These are phyloP conservation scores for Vigna radiata DNA, from an alignment of 306 rosid genomes.

Conservation along the genomic window DNA sequence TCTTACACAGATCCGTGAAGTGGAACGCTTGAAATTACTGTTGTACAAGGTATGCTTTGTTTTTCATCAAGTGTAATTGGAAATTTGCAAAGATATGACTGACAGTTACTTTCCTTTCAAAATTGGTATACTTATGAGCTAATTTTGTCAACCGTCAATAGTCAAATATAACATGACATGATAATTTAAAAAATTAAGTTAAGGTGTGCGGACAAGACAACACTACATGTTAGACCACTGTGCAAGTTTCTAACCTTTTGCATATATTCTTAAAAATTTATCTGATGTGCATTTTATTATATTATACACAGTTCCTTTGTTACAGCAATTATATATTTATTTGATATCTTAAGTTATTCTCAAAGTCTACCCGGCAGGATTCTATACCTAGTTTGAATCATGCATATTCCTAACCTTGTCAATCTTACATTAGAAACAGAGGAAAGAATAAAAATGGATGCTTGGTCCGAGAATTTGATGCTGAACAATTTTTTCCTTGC, in stretches of 20 bases:
- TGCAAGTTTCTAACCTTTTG: background rate
- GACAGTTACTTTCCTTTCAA: too few species aligned
- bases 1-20: conserved; percentile 1
- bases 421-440: background rate
- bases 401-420: background rate
- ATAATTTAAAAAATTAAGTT: too few species aligned
- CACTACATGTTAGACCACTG: background rate
- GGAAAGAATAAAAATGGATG: background rate
- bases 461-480: background rate
- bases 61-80: background rate
- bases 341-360: background rate
- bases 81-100: background rate
- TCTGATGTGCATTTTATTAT: background rate
- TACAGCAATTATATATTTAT: too few species aligned
- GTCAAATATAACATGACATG: background rate
- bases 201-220: background rate
- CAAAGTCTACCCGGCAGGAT: background rate
- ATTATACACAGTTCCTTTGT: too few species aligned
- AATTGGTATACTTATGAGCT: too few species aligned
- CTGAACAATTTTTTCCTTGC: background rate
- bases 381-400: background rate
- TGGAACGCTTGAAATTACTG: conserved; percentile 43
- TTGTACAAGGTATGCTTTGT: conserved; percentile 53
- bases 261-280: too few species aligned
- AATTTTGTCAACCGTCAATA: background rate